Evolutionary conservation across 495 filamentous ascomycete genomes (phyloP).

Genomic region (Xylaria venustula): DNA sequence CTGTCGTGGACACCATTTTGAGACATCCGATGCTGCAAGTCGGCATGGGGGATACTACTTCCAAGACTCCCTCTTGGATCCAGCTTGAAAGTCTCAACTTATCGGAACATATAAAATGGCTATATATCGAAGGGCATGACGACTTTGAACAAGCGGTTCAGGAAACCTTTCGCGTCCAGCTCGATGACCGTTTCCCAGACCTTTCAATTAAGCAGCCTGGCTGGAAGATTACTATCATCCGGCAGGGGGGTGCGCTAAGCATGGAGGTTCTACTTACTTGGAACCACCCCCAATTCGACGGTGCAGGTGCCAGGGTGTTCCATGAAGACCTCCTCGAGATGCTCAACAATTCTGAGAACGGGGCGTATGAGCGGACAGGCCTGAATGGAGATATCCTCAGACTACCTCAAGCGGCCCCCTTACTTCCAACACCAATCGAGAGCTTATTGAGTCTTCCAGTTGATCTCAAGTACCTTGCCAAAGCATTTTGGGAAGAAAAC

Average conservation of each 20-base stretch:
- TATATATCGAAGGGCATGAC: neutral
- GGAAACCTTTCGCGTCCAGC: conserved; percentile 14
- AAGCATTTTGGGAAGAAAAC: conserved; percentile 9
- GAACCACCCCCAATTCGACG: conserved; percentile 21
- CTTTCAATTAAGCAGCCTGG: conserved; percentile 13
- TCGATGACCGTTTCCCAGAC: conserved; percentile 17
- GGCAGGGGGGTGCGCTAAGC: neutral
- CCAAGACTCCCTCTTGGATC: conserved; percentile 5
- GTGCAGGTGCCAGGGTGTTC: conserved; percentile 11
- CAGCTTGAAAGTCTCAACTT: conserved; percentile 12
- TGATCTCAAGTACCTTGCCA: neutral
- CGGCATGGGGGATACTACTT: conserved; percentile 12
- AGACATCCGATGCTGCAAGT: conserved; percentile 18
- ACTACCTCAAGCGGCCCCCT: conserved; percentile 1
- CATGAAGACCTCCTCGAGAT: conserved; percentile 5
- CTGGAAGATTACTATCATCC: conserved; percentile 16
- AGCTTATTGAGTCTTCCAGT: conserved; percentile 10
- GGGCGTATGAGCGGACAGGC: neutral
- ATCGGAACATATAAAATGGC: conserved; percentile 8
- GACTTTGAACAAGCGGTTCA: conserved; percentile 15
- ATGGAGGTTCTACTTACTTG: conserved; percentile 13
- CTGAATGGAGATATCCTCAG: no score
- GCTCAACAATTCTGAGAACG: conserved; percentile 2
- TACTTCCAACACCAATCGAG: conserved; percentile 15
- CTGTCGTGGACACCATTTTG: conserved; percentile 12